phyloP scores from a whole-genome alignment of 2,329 filamentous ascomycete genomes.

The Cadophora sp. region DNA sequence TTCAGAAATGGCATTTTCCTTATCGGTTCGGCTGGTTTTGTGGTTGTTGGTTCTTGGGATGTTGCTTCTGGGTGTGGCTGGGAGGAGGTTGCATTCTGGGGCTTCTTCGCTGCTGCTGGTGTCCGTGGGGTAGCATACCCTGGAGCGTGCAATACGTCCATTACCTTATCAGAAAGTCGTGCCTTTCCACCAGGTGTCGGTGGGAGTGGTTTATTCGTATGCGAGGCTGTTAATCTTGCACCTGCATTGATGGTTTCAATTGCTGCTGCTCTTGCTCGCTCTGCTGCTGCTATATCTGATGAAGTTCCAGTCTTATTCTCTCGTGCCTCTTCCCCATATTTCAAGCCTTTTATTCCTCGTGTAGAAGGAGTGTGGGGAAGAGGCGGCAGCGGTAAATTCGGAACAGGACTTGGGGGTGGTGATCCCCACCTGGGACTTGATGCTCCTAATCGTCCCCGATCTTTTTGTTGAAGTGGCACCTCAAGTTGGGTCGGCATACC shows the following conservation, averaged over 20 bases:
- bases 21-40: neutral
- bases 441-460: too few relatives aligned
- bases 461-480: neutral
- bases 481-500: neutral
- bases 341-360: neutral
- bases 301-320: neutral
- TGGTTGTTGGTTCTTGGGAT: neutral
- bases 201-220: conserved; percentile 3
- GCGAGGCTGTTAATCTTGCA: neutral
- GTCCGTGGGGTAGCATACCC: neutral
- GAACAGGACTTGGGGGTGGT: conserved; percentile 2
- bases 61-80: neutral
- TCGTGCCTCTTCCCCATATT: too few relatives aligned
- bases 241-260: neutral
- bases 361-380: neutral
- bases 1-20: neutral
- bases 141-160: neutral
- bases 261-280: neutral
- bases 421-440: neutral
- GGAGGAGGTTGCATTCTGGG: neutral
- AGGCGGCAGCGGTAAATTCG: neutral
- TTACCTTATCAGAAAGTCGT: neutral
- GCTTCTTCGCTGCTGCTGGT: neutral
- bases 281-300: neutral
- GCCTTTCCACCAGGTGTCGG: neutral